Conservation (phyloP, 768 basidiomycete species). For the Coprinopsis strossmayeri region DNA sequence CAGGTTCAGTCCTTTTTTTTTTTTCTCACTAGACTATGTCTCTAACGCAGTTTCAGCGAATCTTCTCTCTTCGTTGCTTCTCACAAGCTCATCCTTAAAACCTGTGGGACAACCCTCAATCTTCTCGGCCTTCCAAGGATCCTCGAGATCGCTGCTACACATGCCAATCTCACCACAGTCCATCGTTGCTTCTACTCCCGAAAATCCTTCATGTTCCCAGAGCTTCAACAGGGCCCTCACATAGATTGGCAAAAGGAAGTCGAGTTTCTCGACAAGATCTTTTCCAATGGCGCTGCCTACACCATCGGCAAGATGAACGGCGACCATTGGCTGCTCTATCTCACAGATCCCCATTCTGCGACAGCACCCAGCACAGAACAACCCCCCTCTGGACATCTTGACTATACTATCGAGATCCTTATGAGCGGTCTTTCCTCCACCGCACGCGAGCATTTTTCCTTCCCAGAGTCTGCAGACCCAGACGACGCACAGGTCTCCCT, state of each 20-base stretch:
- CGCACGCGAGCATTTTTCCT: conserved; percentile 76
- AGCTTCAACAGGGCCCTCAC: conserved; percentile 89
- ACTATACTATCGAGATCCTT: conserved; percentile 96
- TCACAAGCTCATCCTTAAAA: conserved; percentile 96
- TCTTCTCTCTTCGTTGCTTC: conserved; percentile 94
- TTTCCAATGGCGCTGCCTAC: conserved; percentile 86
- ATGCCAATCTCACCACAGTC: conserved; percentile 63
- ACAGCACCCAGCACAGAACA: too few species aligned
- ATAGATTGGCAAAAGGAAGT: conserved; percentile 92
- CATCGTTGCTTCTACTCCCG: conserved; percentile 96
- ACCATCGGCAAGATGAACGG: conserved; percentile 97
- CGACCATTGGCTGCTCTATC: conserved; percentile 97
- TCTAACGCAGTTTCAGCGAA: conserved; percentile 56
- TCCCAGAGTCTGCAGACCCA: conserved; percentile 26
- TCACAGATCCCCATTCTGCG: too few species aligned
- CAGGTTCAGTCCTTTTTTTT: conserved; percentile 50
- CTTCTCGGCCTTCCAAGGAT: conserved; percentile 92
- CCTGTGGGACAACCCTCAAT: conserved; percentile 97
- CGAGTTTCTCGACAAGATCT: conserved; percentile 84
- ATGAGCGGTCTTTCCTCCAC: conserved; percentile 84
- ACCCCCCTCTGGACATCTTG: conserved; percentile 35
- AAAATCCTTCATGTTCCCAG: conserved; percentile 99
- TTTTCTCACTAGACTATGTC: conserved; percentile 11
- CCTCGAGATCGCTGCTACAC: conserved; percentile 78
- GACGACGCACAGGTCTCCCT: conserved; percentile 33